Percentiles rank a stretch among this genome's conserved stretches.
Conservation (phyloP, 768 basidiomycete species). For the Fistulinella prunicolor region DNA sequence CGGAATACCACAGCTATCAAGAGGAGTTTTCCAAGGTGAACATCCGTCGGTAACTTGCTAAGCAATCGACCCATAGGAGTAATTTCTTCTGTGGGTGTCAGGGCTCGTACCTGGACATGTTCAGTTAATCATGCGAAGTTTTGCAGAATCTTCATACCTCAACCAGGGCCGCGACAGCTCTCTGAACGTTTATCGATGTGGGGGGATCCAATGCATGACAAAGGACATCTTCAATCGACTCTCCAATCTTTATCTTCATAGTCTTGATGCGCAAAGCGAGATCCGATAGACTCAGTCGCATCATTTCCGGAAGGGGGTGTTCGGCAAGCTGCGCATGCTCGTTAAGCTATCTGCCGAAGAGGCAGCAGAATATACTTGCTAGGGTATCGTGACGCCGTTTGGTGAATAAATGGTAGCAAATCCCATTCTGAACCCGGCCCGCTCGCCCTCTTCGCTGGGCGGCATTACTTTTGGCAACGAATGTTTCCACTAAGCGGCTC, state of each 20-base stretch:
- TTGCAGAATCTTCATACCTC: conserved; percentile 50
- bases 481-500: conserved; percentile 88
- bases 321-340: conserved; percentile 64
- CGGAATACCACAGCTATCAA: conserved; percentile 79
- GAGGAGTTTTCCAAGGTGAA: conserved; percentile 92
- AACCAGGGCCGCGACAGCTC: conserved; percentile 86
- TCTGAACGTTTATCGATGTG: conserved; percentile 76
- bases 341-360: not conserved
- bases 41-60: conserved; percentile 91
- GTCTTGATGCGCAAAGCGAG: conserved; percentile 91
- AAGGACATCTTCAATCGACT: conserved; percentile 87
- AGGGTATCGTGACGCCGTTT: conserved; percentile 79
- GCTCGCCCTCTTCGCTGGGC: conserved; percentile 86
- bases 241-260: conserved; percentile 82
- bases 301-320: conserved; percentile 93
- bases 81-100: conserved; percentile 85
- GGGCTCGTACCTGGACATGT: conserved; percentile 65
- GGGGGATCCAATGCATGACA: conserved; percentile 90
- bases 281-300: conserved; percentile 88
- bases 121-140: not conserved
- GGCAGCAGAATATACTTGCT: conserved; percentile 35
- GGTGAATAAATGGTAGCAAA: conserved; percentile 96
- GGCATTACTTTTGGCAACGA: conserved; percentile 88
- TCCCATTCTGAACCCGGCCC: conserved; percentile 83
- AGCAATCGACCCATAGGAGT: conserved; percentile 90